Evolutionary conservation across 2,329 filamentous ascomycete genomes (phyloP).

Genomic region (Xylaria sp.): DNA sequence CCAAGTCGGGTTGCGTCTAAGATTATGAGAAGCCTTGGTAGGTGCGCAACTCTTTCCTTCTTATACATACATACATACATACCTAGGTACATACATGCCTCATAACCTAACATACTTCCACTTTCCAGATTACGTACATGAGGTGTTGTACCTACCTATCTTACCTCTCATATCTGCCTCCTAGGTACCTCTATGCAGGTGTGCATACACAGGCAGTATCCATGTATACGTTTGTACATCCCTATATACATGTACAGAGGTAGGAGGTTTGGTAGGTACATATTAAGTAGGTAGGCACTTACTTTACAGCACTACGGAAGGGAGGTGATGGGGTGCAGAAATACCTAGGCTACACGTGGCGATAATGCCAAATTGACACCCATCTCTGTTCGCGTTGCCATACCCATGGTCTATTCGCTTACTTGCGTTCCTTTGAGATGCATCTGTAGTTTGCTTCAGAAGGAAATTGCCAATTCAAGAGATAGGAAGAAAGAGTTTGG

Average conservation of each 20-base stretch:
- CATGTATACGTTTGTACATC: no score
- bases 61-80: neutral
- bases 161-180: no score
- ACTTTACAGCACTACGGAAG: neutral
- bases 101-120: no score
- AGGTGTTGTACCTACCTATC: neutral
- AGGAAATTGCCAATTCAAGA: neutral
- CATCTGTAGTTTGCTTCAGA: neutral
- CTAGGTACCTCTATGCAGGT: no score
- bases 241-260: no score
- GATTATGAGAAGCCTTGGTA: neutral
- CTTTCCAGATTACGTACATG: neutral
- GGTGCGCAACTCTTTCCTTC: neutral
- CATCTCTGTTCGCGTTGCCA: neutral
- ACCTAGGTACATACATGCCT: neutral
- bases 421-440: neutral
- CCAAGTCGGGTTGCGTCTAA: neutral
- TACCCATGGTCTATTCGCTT: neutral
- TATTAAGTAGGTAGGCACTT: no score
- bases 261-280: no score
- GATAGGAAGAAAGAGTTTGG: neutral
- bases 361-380: neutral
- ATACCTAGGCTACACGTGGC: neutral
- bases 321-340: neutral
- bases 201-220: no score